Evolutionary conservation across 2,329 filamentous ascomycete species (phyloP), one percentile per base, ranked within the genome.

Genomic region (Calonectria montana): DNA sequence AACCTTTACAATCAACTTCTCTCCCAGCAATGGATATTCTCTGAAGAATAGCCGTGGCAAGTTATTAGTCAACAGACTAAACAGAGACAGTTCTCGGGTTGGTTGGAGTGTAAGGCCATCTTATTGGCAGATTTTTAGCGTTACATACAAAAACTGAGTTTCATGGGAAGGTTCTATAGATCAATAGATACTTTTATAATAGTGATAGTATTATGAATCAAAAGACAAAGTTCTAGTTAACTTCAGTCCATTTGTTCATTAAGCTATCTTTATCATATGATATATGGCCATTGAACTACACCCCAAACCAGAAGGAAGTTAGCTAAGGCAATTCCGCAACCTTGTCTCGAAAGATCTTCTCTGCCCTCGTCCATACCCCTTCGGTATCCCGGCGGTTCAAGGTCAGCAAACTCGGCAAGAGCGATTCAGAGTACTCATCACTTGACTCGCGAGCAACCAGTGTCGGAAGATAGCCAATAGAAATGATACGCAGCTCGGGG

Each of bases 371-470:
- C 95, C 95, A 98, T 18, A 61, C 55, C 97, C 95, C 18, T 88
- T 88, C 41, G 91, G 88, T 27, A 88, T 92, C 55, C 12, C 94
- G 90, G 81, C 96, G 89, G 83, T 96, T 94, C 75, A 98, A 88
- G 74, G 91, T 88, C 73, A 29, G 16, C 77, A 98, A 85, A 79
- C 91, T 93, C 10, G 94, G 94, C 78, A 97, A 86, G 74, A 98
- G 86, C 64, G 93, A 92, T 55, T 89, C 86, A 83, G 92, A 94
- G 86, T 97, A 98, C 21, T 92, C 92, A 85, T 98, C 95, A 50
- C 91, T 94, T 31, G 94, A 92, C 85, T 98, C 96, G 68, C 96
- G 89, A 1, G 96, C 94, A 43, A 98, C 87, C 74, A 97, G 89
- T 66, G 91, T 93, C 4, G 94, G 94, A 67, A 97, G 88, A 81